phyloP scores from a whole-genome alignment of 176 grass and related monocot species.

The Carex myosuroides region DNA sequence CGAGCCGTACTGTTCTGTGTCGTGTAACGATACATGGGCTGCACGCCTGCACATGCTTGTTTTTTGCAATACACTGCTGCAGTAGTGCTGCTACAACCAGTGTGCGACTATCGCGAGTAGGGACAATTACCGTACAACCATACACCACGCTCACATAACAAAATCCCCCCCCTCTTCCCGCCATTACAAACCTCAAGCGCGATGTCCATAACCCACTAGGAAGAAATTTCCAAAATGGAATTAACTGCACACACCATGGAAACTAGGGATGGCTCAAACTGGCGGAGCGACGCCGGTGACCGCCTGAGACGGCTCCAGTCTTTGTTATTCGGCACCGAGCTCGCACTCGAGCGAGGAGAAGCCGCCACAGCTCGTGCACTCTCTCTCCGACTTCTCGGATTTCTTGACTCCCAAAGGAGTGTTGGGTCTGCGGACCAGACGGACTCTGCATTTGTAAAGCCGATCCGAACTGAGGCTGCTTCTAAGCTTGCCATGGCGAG shows the following conservation, averaged over 20 bases:
- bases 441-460: conserved; percentile 39
- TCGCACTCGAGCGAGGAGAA: conserved; percentile 55
- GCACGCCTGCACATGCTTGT: no score
- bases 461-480: conserved; percentile 48
- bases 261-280: conserved; percentile 28
- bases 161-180: not conserved
- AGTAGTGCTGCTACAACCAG: no score
- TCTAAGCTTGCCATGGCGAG: conserved; percentile 41
- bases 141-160: not conserved
- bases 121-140: no score
- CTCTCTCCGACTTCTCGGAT: conserved; percentile 80
- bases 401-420: conserved; percentile 49
- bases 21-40: no score
- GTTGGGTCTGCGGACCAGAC: not conserved
- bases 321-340: conserved; percentile 64
- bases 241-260: not conserved
- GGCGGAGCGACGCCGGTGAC: conserved; percentile 52
- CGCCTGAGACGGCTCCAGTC: conserved; percentile 54
- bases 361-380: conserved; percentile 43
- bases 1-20: no score
- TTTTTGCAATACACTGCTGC: no score
- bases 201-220: not conserved
- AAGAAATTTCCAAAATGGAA: not conserved
- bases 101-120: no score
- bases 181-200: not conserved